Conservation (phyloP, 148 eudicot species). For the Oxyria digyna region DNA sequence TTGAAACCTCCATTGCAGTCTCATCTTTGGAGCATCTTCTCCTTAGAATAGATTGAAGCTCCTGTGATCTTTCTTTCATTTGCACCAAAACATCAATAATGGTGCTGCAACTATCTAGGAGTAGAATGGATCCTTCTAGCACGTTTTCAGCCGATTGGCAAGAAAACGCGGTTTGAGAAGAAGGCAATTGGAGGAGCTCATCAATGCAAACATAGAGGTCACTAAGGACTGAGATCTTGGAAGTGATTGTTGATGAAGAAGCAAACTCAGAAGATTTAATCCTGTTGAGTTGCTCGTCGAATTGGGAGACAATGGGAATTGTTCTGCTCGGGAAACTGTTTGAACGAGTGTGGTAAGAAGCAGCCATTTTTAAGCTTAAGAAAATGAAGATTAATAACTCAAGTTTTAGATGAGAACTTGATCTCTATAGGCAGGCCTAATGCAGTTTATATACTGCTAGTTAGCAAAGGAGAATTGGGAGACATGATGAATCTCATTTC, state of each 20-base stretch:
- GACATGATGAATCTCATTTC: neutral
- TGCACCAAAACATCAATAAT: constrained; percentile 16
- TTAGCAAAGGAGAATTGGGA: neutral
- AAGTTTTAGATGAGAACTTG: neutral
- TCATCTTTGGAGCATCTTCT: neutral
- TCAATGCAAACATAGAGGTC: constrained; percentile 15
- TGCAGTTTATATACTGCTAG: neutral
- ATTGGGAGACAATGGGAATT: neutral
- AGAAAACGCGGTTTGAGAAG: constrained; percentile 14
- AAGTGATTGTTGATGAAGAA: constrained; percentile 11
- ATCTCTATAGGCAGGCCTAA: neutral
- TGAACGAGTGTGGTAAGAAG: constrained; percentile 6
- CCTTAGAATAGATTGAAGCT: constrained; percentile 8
- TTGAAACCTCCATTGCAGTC: constrained; percentile 11
- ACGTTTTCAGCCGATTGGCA: constrained; percentile 16
- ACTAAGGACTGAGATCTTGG: constrained; percentile 6
- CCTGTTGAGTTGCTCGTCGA: constrained; percentile 18
- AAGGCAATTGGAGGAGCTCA: constrained; percentile 24
- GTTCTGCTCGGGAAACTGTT: constrained; percentile 2
- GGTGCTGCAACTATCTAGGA: constrained; percentile 18
- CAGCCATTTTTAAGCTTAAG: neutral
- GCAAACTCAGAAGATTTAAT: constrained; percentile 16
- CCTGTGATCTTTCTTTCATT: constrained; percentile 12
- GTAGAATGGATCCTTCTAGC: constrained; percentile 18
- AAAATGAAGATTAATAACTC: neutral